phyloP scores from a whole-genome alignment of 768 basidiomycete genomes.

The Pisolithus microcarpus region DNA sequence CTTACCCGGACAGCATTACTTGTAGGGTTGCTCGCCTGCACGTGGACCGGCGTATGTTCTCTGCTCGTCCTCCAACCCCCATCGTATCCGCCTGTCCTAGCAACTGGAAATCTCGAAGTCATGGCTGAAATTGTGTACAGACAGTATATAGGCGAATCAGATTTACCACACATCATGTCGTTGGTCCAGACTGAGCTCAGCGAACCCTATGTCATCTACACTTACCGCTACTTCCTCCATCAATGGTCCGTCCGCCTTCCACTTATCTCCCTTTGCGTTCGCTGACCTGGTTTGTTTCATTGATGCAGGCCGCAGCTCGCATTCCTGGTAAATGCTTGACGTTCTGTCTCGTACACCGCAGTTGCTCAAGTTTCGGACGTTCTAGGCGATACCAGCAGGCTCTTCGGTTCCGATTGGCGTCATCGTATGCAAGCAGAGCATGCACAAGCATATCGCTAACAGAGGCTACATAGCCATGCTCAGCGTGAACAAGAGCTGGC shows the following conservation, averaged over 20 bases:
- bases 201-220: conserved; percentile 95
- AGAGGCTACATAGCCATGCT: conserved; percentile 99
- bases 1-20: not conserved
- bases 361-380: not conserved
- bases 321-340: conserved; percentile 50
- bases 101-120: conserved; percentile 1
- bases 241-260: conserved; percentile 64
- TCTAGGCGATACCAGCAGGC: conserved; percentile 21
- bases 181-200: conserved; percentile 89
- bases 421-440: conserved; percentile 95
- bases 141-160: conserved; percentile 67
- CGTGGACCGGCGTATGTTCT: not conserved
- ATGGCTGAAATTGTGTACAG: conserved; percentile 51
- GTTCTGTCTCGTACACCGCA: not conserved
- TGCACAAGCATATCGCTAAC: conserved; percentile 67
- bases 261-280: not conserved
- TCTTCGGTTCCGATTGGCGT: conserved; percentile 69
- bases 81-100: conserved; percentile 3
- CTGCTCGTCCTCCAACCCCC: conserved; percentile 1
- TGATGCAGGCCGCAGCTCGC: conserved; percentile 76
- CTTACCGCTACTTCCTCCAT: conserved; percentile 93
- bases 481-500: conserved; percentile 75
- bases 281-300: conserved; percentile 2
- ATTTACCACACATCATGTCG: conserved; percentile 76
- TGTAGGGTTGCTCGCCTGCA: conserved; percentile 1